Base-by-base conservation (phyloP, 2,329 filamentous ascomycete species). In the Saccharata proteae region DNA sequence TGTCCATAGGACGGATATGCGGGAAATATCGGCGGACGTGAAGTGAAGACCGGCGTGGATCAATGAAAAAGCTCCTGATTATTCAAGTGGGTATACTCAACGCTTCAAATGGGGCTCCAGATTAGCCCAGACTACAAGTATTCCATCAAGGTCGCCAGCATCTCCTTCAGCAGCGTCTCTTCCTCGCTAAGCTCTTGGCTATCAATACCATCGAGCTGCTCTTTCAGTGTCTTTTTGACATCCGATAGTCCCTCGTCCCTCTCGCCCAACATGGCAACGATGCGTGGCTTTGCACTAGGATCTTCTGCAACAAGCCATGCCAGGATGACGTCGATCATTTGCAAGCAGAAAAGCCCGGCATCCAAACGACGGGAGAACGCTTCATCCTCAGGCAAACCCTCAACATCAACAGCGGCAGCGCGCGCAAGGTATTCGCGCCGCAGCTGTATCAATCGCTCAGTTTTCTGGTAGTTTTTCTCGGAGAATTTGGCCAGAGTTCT, bases 301-400 rank as follows among this genome's bases (percentile, higher is more conserved):
- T 98, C 90, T 57, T 98, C 90, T 1, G 86, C 90, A 6, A 84
- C 69, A 18, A 96, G 65, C 90, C 90, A 98, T 9, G 86, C 82
- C 17, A 98, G 57, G 17, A 90, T 73, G 1, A 85, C 69, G 59
- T 96, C 88, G 26, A 90, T 71, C 3, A 74, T 80, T 59, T 93
- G 84, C 34, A 94, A 57, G 16, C 73, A 78, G 52, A 82, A 93
- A 5, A 96, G 59, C 0, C 90, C 90, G 0, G 82, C 84, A 40
- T 93, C 85, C 11, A 96, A 64, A 28, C 82, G 67, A 30, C 74
- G 64, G 0, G 79, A 75, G 15, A 92, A 67, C 69, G 77, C 86
- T 44, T 82, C 81, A 11, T 32, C 29, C 29, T 76, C 67, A 11
- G 72, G 74, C 48, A 73, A 62, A 15, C 69, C 65, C 30, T 75